phyloP scores from a whole-genome alignment of 495 filamentous ascomycete genomes.

The Trichoderma erinaceum region DNA sequence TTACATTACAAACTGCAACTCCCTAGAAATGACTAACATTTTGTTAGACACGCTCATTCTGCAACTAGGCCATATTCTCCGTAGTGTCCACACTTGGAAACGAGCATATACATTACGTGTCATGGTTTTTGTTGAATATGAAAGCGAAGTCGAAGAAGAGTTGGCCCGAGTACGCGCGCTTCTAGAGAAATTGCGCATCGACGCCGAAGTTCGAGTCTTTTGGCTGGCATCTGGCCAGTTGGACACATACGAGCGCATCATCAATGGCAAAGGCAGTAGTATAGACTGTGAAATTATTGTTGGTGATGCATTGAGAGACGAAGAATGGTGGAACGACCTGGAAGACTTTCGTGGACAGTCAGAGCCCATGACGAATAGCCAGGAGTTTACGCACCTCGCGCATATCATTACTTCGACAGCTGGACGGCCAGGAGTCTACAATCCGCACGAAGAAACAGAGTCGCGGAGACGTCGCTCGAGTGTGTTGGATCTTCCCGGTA shows the following conservation, averaged over 20 bases:
- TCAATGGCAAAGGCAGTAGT: conserved; percentile 53
- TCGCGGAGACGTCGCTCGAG: conserved; percentile 30
- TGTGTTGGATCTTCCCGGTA: conserved; percentile 30
- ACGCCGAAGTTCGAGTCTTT: conserved; percentile 72
- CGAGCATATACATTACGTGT: conserved; percentile 68
- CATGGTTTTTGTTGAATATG: conserved; percentile 83
- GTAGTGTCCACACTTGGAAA: conserved; percentile 79
- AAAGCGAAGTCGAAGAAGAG: conserved; percentile 78
- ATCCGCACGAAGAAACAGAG: conserved; percentile 22
- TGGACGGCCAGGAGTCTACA: conserved; percentile 29
- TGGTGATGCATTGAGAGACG: conserved; percentile 54
- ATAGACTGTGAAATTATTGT: conserved; percentile 47
- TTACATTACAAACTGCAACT: not conserved
- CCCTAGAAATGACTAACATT: not conserved
- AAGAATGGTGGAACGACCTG: conserved; percentile 84
- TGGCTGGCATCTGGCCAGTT: conserved; percentile 73
- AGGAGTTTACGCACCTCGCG: conserved; percentile 28
- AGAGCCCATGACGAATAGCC: conserved; percentile 45
- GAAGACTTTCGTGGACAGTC: conserved; percentile 50
- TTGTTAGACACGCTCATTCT: conserved; percentile 67
- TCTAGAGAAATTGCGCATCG: conserved; percentile 73
- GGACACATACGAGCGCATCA: conserved; percentile 67
- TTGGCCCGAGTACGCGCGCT: conserved; percentile 64
- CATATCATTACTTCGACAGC: conserved; percentile 31
- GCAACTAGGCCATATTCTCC: conserved; percentile 77